Evolutionary conservation across 129 eudicot genomes (phyloP), one percentile per base, ranked within the genome.

Genomic region (Lactuca saligna): DNA sequence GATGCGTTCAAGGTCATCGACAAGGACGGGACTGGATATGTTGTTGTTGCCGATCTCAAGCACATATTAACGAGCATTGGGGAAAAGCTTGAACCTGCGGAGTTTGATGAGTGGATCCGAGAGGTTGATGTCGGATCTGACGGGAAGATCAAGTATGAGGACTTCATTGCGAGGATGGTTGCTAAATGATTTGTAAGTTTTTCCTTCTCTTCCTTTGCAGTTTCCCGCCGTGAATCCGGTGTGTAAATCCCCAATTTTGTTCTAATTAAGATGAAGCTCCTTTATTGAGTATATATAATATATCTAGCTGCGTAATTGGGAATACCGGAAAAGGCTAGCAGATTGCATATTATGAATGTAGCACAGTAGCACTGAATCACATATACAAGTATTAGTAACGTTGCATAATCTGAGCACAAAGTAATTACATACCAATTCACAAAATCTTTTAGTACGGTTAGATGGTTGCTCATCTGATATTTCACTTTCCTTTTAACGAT

Each of bases 51-150:
- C 66, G 96, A 88, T 83, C 87, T 88, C 53, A 85, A 82, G 82
- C 96, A 88, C 51, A 88, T 88, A 71, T 50, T 88, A n/a, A 88
- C 90, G 50, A 84, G 84, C 31, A 88, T 88, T 61, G 95, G 95
- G 35, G 95, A 85, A 68, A 88, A 81, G 66, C 78, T 88, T 64
- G 91, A 85, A 46, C 91, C 91, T 5, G 86, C 85, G 33, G 92
- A 86, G 84, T 89, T 89, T 55, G 96, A 89, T 67, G 92, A 89
- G 87, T 89, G 96, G 96, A 86, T 89, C 84, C 84, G 85, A 16
- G 92, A 83, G 79, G 87, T 89, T 3, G 93, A 86, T 69, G 84
- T 89, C 56, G 89, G 87, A 69, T 75, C 85, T 49, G 92, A 89
- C 61, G 92, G 96, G 20, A 83, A 82, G 74, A 80, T 89, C 53